Percentiles rank a stretch among this genome's conserved stretches.
Conservation (phyloP, 768 basidiomycete species). For the Tricholoma flavovirens region DNA sequence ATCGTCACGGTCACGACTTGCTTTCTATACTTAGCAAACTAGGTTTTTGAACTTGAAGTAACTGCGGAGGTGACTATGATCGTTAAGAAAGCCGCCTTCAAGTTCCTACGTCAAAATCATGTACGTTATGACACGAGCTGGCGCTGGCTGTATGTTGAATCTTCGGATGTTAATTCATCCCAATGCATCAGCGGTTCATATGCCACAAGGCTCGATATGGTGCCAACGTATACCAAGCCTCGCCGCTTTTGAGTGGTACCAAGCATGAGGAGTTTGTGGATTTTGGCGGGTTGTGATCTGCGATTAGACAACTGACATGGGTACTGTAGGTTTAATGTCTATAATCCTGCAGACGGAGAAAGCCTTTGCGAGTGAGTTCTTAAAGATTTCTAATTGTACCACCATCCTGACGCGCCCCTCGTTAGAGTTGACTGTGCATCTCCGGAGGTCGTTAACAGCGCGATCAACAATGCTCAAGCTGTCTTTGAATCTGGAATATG, state of each 20-base stretch:
- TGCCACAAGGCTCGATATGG: conserved; percentile 9
- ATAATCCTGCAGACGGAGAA: conserved; percentile 67
- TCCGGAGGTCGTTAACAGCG: conserved; percentile 40
- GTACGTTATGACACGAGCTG: too few species aligned
- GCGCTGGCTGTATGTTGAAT: too few species aligned
- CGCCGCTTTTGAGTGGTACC: neutral
- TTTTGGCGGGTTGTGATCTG: neutral
- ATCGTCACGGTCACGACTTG: too few species aligned
- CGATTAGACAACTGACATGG: neutral
- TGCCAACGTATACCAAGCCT: neutral
- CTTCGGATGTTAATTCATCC: too few species aligned
- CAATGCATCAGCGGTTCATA: conserved; percentile 4
- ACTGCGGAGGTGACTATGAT: too few species aligned
- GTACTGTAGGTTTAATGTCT: conserved; percentile 42
- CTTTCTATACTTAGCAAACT: too few species aligned
- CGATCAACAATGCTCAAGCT: conserved; percentile 51
- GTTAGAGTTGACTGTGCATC: conserved; percentile 52
- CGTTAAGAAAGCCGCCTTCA: too few species aligned
- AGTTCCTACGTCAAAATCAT: too few species aligned
- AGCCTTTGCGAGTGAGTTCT: conserved; percentile 48
- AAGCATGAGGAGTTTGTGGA: conserved; percentile 17
- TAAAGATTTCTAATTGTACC: neutral
- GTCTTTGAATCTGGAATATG: conserved; percentile 64
- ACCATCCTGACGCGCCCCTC: neutral
- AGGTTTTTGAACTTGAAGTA: too few species aligned